phyloP scores from a whole-genome alignment of 345 rosid species.

The Linum usitatissimum region DNA sequence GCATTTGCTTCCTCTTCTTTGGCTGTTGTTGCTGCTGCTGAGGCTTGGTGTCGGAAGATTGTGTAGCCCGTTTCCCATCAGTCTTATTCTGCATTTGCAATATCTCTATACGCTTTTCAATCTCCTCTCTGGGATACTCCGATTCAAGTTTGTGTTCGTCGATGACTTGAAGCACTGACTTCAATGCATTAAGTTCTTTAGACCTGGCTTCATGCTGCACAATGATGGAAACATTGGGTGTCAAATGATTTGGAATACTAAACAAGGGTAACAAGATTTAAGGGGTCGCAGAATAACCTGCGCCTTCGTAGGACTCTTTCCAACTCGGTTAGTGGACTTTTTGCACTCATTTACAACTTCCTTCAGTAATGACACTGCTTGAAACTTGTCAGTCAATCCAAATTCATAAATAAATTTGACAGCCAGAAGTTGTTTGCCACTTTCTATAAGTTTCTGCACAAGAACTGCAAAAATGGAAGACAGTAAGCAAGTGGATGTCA shows the following conservation, averaged over 20 bases:
- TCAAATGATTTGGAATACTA: background rate
- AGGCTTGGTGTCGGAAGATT: conserved; percentile 7
- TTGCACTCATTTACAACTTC: conserved; percentile 31
- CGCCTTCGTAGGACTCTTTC: conserved; percentile 33
- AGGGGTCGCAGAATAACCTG: conserved; percentile 29
- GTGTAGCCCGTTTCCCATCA: conserved; percentile 6
- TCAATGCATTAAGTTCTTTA: conserved; percentile 50
- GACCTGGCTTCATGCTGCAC: conserved; percentile 46
- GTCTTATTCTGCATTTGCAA: conserved; percentile 19
- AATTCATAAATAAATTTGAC: conserved; percentile 53
- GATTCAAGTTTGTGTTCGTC: conserved; percentile 48
- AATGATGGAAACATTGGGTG: background rate
- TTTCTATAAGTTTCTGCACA: conserved; percentile 42
- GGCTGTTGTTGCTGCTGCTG: conserved; percentile 11
- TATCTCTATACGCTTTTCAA: conserved; percentile 18
- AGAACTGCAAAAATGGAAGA: conserved; percentile 31
- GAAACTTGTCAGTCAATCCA: conserved; percentile 41
- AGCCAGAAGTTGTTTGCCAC: conserved; percentile 39
- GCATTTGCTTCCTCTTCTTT: conserved; percentile 4
- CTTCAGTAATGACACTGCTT: conserved; percentile 45
- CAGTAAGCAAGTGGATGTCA: conserved; percentile 11
- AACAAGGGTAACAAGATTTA: conserved; percentile 3
- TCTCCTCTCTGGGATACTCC: conserved; percentile 27
- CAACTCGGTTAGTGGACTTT: conserved; percentile 23
- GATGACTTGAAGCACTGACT: conserved; percentile 41